Conservation (phyloP, 495 filamentous ascomycete species). For the Podospora comata region DNA sequence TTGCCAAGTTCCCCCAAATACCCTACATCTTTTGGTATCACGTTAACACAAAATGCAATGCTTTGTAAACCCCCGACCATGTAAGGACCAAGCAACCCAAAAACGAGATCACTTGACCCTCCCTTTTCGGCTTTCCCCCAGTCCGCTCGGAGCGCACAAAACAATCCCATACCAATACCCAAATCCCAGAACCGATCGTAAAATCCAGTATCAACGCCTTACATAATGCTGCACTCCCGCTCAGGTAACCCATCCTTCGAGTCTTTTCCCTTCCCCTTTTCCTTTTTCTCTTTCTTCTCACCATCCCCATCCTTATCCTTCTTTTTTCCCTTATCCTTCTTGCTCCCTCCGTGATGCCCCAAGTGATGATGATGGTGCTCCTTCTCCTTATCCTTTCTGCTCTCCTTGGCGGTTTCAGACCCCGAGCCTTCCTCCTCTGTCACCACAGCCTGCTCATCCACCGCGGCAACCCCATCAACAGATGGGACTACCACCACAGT, state of each 20-base stretch:
- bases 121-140: neutral
- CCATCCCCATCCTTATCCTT: constrained; percentile 25
- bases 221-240: constrained; percentile 62
- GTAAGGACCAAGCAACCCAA: neutral
- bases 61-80: neutral
- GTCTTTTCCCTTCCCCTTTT: constrained; percentile 35
- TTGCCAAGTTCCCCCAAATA: neutral
- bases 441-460: constrained; percentile 33
- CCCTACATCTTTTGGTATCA: neutral
- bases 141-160: neutral
- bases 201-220: constrained; percentile 11
- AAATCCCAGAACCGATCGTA: neutral
- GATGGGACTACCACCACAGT: constrained; percentile 26
- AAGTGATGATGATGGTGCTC: constrained; percentile 36
- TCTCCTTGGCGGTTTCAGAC: constrained; percentile 38
- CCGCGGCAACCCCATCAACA: constrained; percentile 27
- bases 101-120: neutral
- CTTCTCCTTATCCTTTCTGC: constrained; percentile 36
- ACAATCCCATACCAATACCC: neutral
- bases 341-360: constrained; percentile 37
- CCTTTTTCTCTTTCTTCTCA: constrained; percentile 36
- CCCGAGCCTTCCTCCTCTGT: constrained; percentile 40
- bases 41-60: neutral
- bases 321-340: constrained; percentile 47
- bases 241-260: constrained; percentile 51